Evolutionary conservation across 768 basidiomycete genomes (phyloP).

Genomic region (Boletellus ananas): DNA sequence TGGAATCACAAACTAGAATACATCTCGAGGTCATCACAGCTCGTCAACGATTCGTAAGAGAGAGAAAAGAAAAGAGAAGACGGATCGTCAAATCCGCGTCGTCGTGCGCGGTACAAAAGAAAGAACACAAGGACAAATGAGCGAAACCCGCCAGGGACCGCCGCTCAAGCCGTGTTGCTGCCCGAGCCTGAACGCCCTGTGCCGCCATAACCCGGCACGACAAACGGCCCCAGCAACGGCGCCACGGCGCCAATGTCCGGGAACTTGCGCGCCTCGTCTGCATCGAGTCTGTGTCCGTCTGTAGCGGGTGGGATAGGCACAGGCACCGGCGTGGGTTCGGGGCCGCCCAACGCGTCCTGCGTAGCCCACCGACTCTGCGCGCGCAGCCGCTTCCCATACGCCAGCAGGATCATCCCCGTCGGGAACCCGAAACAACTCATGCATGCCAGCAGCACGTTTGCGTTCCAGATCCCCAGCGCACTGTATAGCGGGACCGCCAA

Average conservation of each 20-base stretch:
- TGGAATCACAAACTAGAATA: too few relatives aligned
- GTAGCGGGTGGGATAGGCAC: neutral
- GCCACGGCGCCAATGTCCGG: neutral
- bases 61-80: too few relatives aligned
- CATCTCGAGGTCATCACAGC: too few relatives aligned
- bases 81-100: neutral
- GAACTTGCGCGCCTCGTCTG: neutral
- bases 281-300: neutral
- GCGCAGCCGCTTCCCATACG: conserved; percentile 20
- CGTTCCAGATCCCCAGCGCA: conserved; percentile 15
- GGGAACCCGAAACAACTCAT: conserved; percentile 26
- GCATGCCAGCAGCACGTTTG: conserved; percentile 18
- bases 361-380: conserved; percentile 25
- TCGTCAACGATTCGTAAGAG: too few relatives aligned
- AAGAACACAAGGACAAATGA: neutral
- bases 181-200: neutral
- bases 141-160: too few relatives aligned
- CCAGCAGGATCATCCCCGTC: conserved; percentile 15
- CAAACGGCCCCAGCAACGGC: conserved; percentile 14
- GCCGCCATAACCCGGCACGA: conserved; percentile 15
- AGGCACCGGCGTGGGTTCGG: neutral
- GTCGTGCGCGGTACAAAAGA: neutral
- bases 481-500: conserved; percentile 23
- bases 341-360: conserved; percentile 11
- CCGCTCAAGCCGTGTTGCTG: too few relatives aligned